Base-by-base conservation (phyloP, 192 early-diverging fungal genomes). In the Helicostylum pulchrum region DNA sequence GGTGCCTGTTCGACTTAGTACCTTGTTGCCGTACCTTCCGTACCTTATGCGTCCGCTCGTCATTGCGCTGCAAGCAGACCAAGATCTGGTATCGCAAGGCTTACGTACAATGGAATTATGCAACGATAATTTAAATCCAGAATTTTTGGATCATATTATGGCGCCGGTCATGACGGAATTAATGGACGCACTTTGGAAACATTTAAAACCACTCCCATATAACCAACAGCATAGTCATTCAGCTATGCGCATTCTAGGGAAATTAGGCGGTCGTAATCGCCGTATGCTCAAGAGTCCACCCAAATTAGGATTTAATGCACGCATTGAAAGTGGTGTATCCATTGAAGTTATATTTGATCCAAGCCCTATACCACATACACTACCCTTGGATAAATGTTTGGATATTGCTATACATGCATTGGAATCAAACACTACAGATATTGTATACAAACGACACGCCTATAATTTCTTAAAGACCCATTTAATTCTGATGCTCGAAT, bases 1-100 rank as follows among this genome's bases (percentile, higher is more conserved):
- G 0, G 96, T 99, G 0, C 98, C 98, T 14, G 96, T 99, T 7
- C 86, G 96, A 0, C 75, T 99, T 30, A 94, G 91, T 66, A 95
- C 93, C 1, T 74, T 99, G 21, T 81, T 99, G 3, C 96, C 96
- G 0, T 95, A 94, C 44, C 79, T 99, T 43, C 88, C 91, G 21
- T 91, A 91, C 61, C 71, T 99, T 66, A 98, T 99, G 98, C 91
- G 90, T 47, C 98, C 98, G 51, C 82, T 99, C 3, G 94, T 98
- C 0, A 79, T 95, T 53, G 95, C 98, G 0, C 80, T 99, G 14
- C 88, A 94, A 62, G 89, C 92, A 2, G 90, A 93, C 14, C 87
- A 92, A 5, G 96, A 99, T 47, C 82, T 99, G 3, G 95, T 98
- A 11, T 92, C 87, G 39, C 95, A 98, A 73, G 94, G 95, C 5